A percentile compares a stretch with the other conserved stretches of the same genome.
Conservation (phyloP, 257 asterid species). For the Jasminum sambac region DNA sequence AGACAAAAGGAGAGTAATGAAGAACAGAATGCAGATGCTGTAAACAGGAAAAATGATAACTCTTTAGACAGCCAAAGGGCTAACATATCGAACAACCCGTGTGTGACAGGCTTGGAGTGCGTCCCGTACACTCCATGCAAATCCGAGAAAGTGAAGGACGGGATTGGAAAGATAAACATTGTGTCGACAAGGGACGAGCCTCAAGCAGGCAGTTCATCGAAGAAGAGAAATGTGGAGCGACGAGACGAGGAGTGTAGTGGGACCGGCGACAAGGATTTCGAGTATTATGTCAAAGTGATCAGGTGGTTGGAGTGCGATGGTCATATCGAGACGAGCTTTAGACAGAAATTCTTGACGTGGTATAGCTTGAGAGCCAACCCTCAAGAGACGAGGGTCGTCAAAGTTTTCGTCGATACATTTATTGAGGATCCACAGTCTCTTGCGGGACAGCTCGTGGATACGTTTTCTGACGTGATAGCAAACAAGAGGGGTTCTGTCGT, state of each 20-base stretch:
- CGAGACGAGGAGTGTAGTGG: conserved; percentile 44
- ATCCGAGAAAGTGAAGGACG: conserved; percentile 59
- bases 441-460: conserved; percentile 69
- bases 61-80: conserved; percentile 33
- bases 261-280: conserved; percentile 54
- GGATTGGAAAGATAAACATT: conserved; percentile 31
- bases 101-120: conserved; percentile 49
- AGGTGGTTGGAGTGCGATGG: conserved; percentile 76
- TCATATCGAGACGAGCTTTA: conserved; percentile 52
- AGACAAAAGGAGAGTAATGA: conserved; percentile 36
- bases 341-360: conserved; percentile 84
- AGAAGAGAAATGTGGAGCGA: conserved; percentile 60
- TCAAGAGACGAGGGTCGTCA: conserved; percentile 61
- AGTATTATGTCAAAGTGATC: conserved; percentile 70
- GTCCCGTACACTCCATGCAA: conserved; percentile 70
- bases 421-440: conserved; percentile 63
- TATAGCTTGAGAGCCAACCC: conserved; percentile 70
- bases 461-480: conserved; percentile 58
- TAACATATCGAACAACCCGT: conserved; percentile 46
- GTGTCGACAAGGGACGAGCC: conserved; percentile 52
- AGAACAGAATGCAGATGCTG: conserved; percentile 29
- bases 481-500: conserved; percentile 43
- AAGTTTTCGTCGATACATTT: conserved; percentile 65
- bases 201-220: conserved; percentile 65
- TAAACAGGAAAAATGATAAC: conserved; percentile 35